phyloP scores from a whole-genome alignment of 2,329 filamentous ascomycete genomes.

The Cryphonectria japonica region DNA sequence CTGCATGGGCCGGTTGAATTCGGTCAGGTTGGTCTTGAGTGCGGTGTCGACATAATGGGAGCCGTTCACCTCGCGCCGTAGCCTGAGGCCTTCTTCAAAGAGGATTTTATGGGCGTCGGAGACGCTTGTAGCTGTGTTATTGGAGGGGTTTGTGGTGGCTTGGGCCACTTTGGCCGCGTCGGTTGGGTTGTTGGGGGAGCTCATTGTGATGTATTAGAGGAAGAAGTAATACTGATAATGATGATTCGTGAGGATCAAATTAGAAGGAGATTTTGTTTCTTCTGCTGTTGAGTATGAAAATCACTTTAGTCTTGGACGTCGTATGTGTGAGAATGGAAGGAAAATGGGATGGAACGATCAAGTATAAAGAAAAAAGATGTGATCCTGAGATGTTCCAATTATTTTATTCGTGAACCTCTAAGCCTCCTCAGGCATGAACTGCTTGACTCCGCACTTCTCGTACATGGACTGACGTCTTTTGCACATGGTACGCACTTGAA shows the following conservation, averaged over 20 bases:
- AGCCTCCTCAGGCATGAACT: not conserved
- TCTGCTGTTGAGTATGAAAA: not conserved
- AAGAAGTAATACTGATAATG: too few species aligned
- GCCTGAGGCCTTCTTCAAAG: constrained; percentile 63
- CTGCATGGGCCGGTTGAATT: constrained; percentile 65
- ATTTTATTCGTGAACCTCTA: not conserved
- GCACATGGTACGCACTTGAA: not conserved
- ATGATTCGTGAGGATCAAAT: too few species aligned
- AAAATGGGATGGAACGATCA: not conserved
- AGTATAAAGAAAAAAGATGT: not conserved
- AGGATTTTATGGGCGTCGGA: constrained; percentile 53
- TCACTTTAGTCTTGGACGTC: not conserved
- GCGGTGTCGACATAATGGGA: constrained; percentile 62
- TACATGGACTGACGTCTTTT: not conserved
- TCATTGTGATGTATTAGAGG: constrained; percentile 26
- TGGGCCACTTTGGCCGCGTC: not conserved
- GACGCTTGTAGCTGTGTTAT: constrained; percentile 32
- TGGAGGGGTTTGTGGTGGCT: not conserved
- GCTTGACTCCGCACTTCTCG: not conserved
- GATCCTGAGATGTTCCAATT: not conserved
- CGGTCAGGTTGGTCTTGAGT: constrained; percentile 57
- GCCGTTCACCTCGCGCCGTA: constrained; percentile 64
- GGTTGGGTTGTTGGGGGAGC: constrained; percentile 23
- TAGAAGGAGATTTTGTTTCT: not conserved
- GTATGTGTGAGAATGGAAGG: not conserved